Percentiles rank a stretch among this genome's conserved stretches.
phyloP scores from a whole-genome alignment of 129 eudicot species.

The Pulicaria dysenterica region DNA sequence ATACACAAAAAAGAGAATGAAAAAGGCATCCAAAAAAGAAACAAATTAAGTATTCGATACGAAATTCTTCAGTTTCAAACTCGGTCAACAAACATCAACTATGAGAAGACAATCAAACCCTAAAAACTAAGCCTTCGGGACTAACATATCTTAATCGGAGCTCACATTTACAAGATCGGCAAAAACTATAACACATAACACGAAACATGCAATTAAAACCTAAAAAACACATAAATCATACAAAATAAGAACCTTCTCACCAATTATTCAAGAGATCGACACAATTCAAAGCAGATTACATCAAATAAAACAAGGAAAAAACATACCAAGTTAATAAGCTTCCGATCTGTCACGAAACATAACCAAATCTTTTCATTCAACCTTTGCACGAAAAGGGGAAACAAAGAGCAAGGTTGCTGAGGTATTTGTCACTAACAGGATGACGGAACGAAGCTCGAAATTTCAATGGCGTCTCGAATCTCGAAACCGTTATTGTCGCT shows the following conservation, averaged over 20 bases:
- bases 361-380: conserved; percentile 30
- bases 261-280: conserved; percentile 24
- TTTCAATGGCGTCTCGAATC: conserved; percentile 48
- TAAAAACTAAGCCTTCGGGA: too few relatives aligned
- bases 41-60: too few relatives aligned
- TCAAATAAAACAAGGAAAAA: background rate
- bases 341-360: conserved; percentile 27
- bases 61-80: background rate
- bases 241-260: background rate
- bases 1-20: background rate
- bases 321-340: conserved; percentile 24
- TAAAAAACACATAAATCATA: conserved; percentile 23
- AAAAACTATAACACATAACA: conserved; percentile 12
- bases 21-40: background rate
- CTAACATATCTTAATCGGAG: conserved; percentile 11
- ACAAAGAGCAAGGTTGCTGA: background rate
- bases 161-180: conserved; percentile 28
- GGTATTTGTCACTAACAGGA: background rate
- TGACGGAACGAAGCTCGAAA: conserved; percentile 7
- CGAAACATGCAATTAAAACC: conserved; percentile 11
- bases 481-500: conserved; percentile 59
- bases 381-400: background rate
- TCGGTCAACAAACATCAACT: background rate
- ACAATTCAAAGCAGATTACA: conserved; percentile 29
- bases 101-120: background rate